A percentile compares a stretch with the other conserved stretches of the same genome.
Conservation (phyloP, 768 basidiomycete genomes). For the Mycena pura region DNA sequence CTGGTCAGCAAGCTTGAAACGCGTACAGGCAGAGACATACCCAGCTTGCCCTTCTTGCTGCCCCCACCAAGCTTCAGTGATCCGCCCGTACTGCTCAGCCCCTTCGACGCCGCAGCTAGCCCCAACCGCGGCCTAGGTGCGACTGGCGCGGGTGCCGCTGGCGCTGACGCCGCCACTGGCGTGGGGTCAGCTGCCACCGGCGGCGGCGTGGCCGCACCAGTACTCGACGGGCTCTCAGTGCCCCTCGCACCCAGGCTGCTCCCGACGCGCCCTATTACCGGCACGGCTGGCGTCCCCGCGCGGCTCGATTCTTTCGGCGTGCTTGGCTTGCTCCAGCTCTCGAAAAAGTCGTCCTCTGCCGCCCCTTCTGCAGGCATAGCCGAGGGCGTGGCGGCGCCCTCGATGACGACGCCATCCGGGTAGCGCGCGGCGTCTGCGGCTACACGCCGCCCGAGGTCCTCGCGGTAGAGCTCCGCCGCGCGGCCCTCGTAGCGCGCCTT, state of each 20-base stretch:
- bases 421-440: conserved; percentile 79
- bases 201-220: not conserved
- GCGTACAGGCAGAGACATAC: conserved; percentile 29
- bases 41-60: conserved; percentile 30
- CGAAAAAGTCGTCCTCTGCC: conserved; percentile 91
- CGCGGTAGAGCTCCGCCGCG: conserved; percentile 88
- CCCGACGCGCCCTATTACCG: conserved; percentile 16
- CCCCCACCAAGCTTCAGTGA: conserved; percentile 24
- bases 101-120: conserved; percentile 19
- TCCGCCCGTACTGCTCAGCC: conserved; percentile 19
- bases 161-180: conserved; percentile 41
- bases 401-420: conserved; percentile 79
- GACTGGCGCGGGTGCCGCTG: conserved; percentile 36
- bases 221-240: not conserved
- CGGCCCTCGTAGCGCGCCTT: conserved; percentile 91
- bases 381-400: conserved; percentile 71
- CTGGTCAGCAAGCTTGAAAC: conserved; percentile 64
- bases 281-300: conserved; percentile 25
- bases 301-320: conserved; percentile 50
- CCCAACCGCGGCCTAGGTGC: conserved; percentile 39
- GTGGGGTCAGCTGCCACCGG: conserved; percentile 16
- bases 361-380: conserved; percentile 46
- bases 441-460: conserved; percentile 82
- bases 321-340: conserved; percentile 91
- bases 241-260: not conserved